Base-by-base conservation (phyloP, 371 early-diverging fungal species). In the Mortierella sp. region DNA sequence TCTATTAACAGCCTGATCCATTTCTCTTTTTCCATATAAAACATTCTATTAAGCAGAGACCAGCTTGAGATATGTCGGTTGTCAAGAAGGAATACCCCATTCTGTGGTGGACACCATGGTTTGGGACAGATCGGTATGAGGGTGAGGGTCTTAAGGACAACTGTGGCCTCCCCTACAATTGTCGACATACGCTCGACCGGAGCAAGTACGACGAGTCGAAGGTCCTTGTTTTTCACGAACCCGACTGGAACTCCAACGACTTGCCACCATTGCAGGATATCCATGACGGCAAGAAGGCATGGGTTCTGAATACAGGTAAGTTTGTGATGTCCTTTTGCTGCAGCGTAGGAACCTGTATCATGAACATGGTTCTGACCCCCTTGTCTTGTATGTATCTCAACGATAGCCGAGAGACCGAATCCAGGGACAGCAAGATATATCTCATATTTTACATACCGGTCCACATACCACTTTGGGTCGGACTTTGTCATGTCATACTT, bases 81-180 rank as follows among this genome's bases (percentile, higher is more conserved):
- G n/a, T n/a, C n/a, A n/a, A n/a, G n/a, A 71, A 74, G 54, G 74
- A 81, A 48, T 82, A 82, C 57, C 75, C 72, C 14, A 48, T 82
- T 19, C 72, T 82, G 0, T 82, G 82, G 82, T 82, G 82, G 82
- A 77, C 78, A 24, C n/a, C 26, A 28, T 61, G 71, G 75, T 76
- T 61, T 21, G 28, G 28, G 21, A 26, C 19, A 9, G 31, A 43
- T 6, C 44, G 28, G 5, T 69, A 64, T n/a, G 54, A 81, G n/a
- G n/a, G n/a, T 1, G 48, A 69, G 43, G 4, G 31, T 2, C 26
- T 72, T 50, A 57, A 75, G 3, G 75, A 82, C 69, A 10, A 74
- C 3, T 82, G 82, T 37, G 75, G 75, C 9, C 73, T 77, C 19
- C 75, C 74, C 6, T 82, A 82, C 72, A 77, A n/a, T 10, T 82